Percentiles rank a stretch among this genome's conserved stretches.
Conservation (phyloP, 768 basidiomycete genomes). For the Lentinus brumalis region DNA sequence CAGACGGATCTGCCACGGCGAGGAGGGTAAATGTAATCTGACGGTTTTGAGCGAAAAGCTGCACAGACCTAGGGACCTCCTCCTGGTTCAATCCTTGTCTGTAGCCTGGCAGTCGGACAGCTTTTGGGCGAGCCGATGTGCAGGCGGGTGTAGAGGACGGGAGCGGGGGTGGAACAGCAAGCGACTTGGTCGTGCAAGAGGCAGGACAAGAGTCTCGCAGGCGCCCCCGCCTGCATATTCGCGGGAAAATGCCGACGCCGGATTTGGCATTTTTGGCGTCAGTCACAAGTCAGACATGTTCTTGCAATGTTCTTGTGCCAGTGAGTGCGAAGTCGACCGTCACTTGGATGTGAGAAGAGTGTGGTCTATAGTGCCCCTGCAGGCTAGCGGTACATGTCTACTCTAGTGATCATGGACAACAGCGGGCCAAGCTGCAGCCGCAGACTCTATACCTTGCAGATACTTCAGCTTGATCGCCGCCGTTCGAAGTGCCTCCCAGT, state of each 20-base stretch:
- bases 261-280: neutral
- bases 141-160: neutral
- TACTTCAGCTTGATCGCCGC: constrained; percentile 75
- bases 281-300: neutral
- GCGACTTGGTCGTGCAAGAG: neutral
- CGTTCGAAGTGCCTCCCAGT: constrained; percentile 60
- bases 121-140: neutral
- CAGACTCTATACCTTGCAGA: constrained; percentile 61
- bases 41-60: neutral
- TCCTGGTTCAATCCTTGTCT: neutral
- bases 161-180: neutral
- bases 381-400: neutral
- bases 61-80: neutral
- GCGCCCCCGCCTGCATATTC: neutral
- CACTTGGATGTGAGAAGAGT: neutral
- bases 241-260: neutral
- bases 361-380: neutral
- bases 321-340: too few species aligned
- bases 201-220: neutral
- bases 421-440: constrained; percentile 42
- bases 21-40: neutral
- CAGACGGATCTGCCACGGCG: constrained; percentile 8
- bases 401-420: constrained; percentile 27
- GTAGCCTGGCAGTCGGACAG: neutral
- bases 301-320: too few species aligned